phyloP scores from a whole-genome alignment of 768 basidiomycete species.

The Gymnopilus dilepis region DNA sequence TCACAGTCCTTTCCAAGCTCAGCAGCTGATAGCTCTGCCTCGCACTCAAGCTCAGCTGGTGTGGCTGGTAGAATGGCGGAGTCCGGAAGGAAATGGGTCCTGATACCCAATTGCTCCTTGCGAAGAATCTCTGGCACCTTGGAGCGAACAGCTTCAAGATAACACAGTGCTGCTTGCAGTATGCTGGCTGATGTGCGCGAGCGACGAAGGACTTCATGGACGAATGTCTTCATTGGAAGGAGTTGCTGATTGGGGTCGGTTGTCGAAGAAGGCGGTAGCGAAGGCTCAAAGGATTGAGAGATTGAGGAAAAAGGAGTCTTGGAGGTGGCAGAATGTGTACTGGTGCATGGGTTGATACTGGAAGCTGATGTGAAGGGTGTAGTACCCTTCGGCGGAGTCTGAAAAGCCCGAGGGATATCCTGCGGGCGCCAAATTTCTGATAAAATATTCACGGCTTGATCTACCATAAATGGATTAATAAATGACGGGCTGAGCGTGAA shows the following conservation, averaged over 20 bases:
- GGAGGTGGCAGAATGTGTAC: conserved; percentile 18
- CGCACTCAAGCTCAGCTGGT: conserved; percentile 47
- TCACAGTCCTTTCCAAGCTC: conserved; percentile 26
- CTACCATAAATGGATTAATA: conserved; percentile 38
- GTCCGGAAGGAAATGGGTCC: conserved; percentile 45
- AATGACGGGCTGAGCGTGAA: background rate
- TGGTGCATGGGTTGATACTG: background rate
- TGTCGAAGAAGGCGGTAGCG: conserved; percentile 23
- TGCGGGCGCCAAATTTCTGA: conserved; percentile 83
- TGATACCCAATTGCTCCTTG: conserved; percentile 52
- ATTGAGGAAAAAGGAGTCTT: conserved; percentile 28
- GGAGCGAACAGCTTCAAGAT: conserved; percentile 80
- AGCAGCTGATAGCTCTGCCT: conserved; percentile 38
- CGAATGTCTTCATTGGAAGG: conserved; percentile 75
- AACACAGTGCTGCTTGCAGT: conserved; percentile 87
- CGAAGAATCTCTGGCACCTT: conserved; percentile 68
- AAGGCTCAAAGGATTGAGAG: conserved; percentile 2
- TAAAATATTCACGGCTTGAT: conserved; percentile 79
- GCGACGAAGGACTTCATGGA: conserved; percentile 87
- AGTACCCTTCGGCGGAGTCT: conserved; percentile 21
- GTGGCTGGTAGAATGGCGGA: conserved; percentile 48
- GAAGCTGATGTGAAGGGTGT: background rate
- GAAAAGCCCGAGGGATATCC: conserved; percentile 65
- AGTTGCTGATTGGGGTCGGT: conserved; percentile 41
- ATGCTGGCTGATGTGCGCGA: conserved; percentile 85